Percentiles rank a stretch among this genome's conserved stretches.
These are phyloP conservation scores for Alternaria tenuissima DNA, from an alignment of 2,329 filamentous ascomycete genomes.

Conservation along the genomic window DNA sequence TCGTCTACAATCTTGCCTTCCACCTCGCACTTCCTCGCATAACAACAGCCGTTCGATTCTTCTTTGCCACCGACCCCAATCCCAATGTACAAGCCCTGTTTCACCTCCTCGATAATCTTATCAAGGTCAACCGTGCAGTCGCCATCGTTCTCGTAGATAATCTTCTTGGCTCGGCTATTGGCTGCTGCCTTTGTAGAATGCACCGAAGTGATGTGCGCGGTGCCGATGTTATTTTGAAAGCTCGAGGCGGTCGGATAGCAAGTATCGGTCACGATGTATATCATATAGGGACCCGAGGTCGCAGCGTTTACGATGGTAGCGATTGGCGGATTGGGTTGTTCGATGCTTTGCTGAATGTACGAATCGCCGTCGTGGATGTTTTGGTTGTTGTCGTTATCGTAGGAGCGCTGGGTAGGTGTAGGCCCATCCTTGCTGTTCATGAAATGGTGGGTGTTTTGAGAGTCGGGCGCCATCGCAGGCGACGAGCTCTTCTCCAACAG, in stretches of 20 bases:
- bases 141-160: constrained; percentile 30
- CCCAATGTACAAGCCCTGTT: constrained; percentile 30
- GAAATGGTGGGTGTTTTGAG: constrained; percentile 2
- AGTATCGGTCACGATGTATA: constrained; percentile 36
- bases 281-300: constrained; percentile 9
- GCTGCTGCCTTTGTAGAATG: constrained; percentile 28
- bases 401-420: constrained; percentile 16
- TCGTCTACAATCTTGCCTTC: constrained; percentile 35
- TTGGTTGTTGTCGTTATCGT: constrained; percentile 4
- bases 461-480: constrained; percentile 7
- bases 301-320: constrained; percentile 2
- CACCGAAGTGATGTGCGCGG: constrained; percentile 28
- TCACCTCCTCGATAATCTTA: constrained; percentile 35
- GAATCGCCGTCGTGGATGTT: constrained; percentile 3
- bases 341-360: constrained; percentile 18
- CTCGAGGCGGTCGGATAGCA: constrained; percentile 26
- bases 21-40: constrained; percentile 36
- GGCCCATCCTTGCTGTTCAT: constrained; percentile 8
- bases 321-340: constrained; percentile 8
- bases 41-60: constrained; percentile 20
- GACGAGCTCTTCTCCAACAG: neutral
- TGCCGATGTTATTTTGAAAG: constrained; percentile 29
- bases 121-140: constrained; percentile 30
- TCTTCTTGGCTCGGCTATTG: constrained; percentile 34
- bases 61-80: constrained; percentile 31